A percentile compares a stretch with the other conserved stretches of the same genome.
Evolutionary conservation across 257 asterid genomes (phyloP).

Genomic region (Solanum boliviense): DNA sequence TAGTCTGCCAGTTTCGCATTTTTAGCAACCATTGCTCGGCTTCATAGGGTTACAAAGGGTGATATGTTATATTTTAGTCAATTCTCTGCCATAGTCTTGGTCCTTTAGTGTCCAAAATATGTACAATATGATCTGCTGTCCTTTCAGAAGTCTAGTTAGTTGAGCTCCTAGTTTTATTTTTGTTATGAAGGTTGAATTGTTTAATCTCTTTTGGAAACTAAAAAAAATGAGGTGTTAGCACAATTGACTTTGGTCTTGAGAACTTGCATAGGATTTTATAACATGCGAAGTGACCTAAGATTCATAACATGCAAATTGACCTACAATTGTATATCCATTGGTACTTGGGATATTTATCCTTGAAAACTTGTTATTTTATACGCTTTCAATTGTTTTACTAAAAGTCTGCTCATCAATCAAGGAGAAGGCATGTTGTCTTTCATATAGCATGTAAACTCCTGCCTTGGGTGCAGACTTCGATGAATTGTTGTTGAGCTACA

Average conservation of each 20-base stretch:
- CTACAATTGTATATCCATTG: neutral
- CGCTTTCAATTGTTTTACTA: neutral
- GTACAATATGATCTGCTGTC: neutral
- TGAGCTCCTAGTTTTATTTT: neutral
- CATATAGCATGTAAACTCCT: neutral
- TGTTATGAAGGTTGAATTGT: neutral
- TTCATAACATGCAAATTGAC: neutral
- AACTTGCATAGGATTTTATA: neutral
- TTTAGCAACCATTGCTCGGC: neutral
- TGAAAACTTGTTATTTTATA: neutral
- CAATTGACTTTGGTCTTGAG: neutral
- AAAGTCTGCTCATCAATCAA: neutral
- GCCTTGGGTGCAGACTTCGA: neutral
- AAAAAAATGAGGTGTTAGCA: neutral
- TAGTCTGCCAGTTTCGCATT: neutral
- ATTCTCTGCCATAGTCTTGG: neutral
- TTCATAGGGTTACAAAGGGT: neutral
- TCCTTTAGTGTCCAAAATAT: neutral
- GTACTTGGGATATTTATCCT: neutral
- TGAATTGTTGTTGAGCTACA: neutral
- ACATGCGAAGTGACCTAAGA: neutral
- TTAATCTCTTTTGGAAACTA: neutral
- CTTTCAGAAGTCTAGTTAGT: neutral
- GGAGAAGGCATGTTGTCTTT: neutral
- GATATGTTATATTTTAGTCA: neutral